Evolutionary conservation across 78 protist genomes (phyloP).

Genomic region (Dictyostelium purpureum): DNA sequence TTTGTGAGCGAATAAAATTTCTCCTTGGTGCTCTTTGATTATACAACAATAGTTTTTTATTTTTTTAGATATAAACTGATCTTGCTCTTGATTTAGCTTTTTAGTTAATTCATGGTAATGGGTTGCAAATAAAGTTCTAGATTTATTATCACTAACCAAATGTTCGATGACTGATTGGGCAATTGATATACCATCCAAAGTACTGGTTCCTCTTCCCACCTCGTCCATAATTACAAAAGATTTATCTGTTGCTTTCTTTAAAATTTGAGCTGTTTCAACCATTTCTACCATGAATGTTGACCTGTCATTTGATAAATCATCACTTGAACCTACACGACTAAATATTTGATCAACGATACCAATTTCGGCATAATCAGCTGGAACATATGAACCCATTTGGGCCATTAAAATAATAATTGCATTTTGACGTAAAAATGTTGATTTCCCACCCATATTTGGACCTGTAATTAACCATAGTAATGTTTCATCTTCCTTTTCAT

Average conservation of each 20-base stretch:
- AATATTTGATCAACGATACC: constrained; percentile 85
- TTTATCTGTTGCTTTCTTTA: constrained; percentile 77
- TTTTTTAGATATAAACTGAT: not conserved
- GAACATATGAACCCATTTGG: constrained; percentile 96
- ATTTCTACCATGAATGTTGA: constrained; percentile 96
- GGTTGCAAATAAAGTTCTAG: constrained; percentile 91
- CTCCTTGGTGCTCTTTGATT: constrained; percentile 58
- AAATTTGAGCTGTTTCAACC: constrained; percentile 87
- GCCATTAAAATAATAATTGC: constrained; percentile 89
- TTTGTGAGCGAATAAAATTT: constrained; percentile 78
- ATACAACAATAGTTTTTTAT: constrained; percentile 70
- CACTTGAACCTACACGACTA: constrained; percentile 94
- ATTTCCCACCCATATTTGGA: constrained; percentile 94
- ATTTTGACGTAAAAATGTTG: constrained; percentile 84
- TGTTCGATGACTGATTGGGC: constrained; percentile 88
- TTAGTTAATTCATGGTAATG: constrained; percentile 88
- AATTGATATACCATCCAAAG: constrained; percentile 95
- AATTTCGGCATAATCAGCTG: constrained; percentile 77
- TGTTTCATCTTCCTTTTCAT: too few species aligned
- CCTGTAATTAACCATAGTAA: constrained; percentile 86
- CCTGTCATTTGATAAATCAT: constrained; percentile 82
- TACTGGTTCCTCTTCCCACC: constrained; percentile 97
- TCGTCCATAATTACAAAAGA: constrained; percentile 96
- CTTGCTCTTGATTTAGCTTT: not conserved
- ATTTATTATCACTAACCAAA: constrained; percentile 13